Evolutionary conservation across 176 grass and related monocot species (phyloP).

Genomic region (Aegilops longissima): DNA sequence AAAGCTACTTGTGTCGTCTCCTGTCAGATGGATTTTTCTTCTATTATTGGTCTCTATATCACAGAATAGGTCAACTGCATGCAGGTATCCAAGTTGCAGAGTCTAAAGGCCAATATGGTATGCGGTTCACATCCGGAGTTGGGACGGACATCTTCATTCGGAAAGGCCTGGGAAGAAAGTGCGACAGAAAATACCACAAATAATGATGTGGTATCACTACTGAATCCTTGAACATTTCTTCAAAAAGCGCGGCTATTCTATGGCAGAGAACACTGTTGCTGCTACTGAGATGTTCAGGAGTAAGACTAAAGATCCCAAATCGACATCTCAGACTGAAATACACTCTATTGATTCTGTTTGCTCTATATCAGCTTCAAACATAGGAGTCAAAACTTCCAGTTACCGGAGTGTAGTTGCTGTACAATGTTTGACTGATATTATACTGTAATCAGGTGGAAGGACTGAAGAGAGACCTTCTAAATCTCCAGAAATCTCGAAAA

Average conservation of each 20-base stretch:
- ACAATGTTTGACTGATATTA: slow-evolving; percentile 34
- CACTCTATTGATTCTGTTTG: not conserved
- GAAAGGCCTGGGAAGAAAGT: slow-evolving; percentile 75
- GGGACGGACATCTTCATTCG: slow-evolving; percentile 75
- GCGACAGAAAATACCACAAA: slow-evolving; percentile 47
- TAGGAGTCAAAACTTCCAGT: not conserved
- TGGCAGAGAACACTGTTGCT: slow-evolving; percentile 49
- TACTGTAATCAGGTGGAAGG: slow-evolving; percentile 66
- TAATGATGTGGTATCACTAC: slow-evolving; percentile 64
- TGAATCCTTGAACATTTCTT: slow-evolving; percentile 56
- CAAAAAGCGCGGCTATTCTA: slow-evolving; percentile 65
- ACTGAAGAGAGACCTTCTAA: slow-evolving; percentile 71
- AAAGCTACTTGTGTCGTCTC: slow-evolving; percentile 1
- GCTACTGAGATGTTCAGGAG: slow-evolving; percentile 54
- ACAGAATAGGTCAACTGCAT: slow-evolving; percentile 27
- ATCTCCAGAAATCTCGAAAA: slow-evolving; percentile 67
- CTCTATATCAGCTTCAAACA: slow-evolving; percentile 20
- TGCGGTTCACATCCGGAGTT: slow-evolving; percentile 88
- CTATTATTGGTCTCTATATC: not conserved
- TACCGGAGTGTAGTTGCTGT: slow-evolving; percentile 3
- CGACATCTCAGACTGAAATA: not conserved
- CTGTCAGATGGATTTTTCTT: not conserved
- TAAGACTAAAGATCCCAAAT: slow-evolving; percentile 83
- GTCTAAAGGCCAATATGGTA: slow-evolving; percentile 95
- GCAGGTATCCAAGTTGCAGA: slow-evolving; percentile 92